Percentiles rank a stretch among this genome's conserved stretches.
Evolutionary conservation across 495 filamentous ascomycete species (phyloP).

Genomic region (Tuber borchii): DNA sequence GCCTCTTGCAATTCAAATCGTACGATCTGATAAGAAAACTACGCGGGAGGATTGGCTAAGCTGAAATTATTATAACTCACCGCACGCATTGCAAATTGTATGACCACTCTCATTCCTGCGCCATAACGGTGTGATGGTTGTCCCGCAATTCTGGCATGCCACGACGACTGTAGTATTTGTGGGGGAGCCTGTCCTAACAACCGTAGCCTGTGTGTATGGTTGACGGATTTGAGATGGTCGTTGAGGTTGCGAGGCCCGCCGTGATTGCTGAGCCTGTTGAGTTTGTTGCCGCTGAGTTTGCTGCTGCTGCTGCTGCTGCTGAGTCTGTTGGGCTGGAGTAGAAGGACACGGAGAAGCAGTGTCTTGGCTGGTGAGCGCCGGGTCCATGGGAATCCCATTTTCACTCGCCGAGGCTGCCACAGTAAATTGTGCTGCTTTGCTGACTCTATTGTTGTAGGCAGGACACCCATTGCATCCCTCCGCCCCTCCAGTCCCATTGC

Average conservation of each 20-base stretch:
- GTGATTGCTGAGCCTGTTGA: conserved; percentile 17
- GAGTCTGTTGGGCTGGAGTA: conserved; percentile 33
- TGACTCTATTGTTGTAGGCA: conserved; percentile 92
- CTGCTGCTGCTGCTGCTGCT: conserved; percentile 35
- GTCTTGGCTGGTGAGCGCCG: conserved; percentile 24
- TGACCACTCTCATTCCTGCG: conserved; percentile 88
- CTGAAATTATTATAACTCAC: conserved; percentile 51
- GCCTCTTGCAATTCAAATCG: conserved; percentile 25
- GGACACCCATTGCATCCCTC: conserved; percentile 93
- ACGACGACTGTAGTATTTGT: conserved; percentile 67
- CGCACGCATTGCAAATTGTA: conserved; percentile 98
- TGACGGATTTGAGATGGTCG: conserved; percentile 17
- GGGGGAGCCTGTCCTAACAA: conserved; percentile 36
- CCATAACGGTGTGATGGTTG: conserved; percentile 95
- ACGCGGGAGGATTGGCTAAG: conserved; percentile 1
- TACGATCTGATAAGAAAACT: conserved; percentile 38
- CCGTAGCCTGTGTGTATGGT: conserved; percentile 27
- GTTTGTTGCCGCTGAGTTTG: conserved; percentile 7
- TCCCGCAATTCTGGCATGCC: conserved; percentile 95
- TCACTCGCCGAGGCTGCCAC: conserved; percentile 44
- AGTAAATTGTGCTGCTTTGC: conserved; percentile 70
- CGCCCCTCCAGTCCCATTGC: conserved; percentile 95
- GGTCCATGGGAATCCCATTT: conserved; percentile 26
- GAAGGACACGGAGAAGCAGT: conserved; percentile 44
- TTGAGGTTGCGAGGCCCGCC: conserved; percentile 23